Percentiles rank a stretch among this genome's conserved stretches.
Conservation (phyloP, 148 eudicot genomes). For the Cornus controversa region DNA sequence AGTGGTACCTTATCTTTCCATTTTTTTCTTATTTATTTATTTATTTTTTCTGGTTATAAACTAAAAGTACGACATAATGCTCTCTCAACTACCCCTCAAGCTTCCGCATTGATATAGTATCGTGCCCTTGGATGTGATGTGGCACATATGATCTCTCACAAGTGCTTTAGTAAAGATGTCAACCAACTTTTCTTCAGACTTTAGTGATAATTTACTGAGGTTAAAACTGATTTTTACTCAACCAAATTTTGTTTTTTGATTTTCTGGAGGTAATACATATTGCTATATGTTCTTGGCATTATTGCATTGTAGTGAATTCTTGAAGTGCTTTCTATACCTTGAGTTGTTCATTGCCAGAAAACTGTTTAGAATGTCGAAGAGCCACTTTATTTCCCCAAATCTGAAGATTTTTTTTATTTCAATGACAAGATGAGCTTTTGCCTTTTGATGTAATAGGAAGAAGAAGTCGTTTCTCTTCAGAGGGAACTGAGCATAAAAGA, state of each 20-base stretch:
- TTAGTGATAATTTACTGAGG: not conserved
- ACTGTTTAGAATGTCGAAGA: not conserved
- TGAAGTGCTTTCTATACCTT: not conserved
- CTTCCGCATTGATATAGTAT: not conserved
- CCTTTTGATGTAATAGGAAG: constrained; percentile 36
- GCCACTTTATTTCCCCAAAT: not conserved
- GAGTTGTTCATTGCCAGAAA: not conserved
- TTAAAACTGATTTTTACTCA: not conserved
- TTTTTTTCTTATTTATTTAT: not conserved
- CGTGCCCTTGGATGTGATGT: not conserved
- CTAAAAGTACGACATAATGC: no score
- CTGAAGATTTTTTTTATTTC: not conserved
- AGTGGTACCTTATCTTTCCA: not conserved
- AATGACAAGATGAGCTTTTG: constrained; percentile 5
- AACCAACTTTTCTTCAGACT: not conserved
- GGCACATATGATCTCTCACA: not conserved
- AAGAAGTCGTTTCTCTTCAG: constrained; percentile 40
- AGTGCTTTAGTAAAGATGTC: no score
- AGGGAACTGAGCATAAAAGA: constrained; percentile 41
- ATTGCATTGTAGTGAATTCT: not conserved
- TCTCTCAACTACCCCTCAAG: not conserved
- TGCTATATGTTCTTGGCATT: not conserved
- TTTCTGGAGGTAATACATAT: not conserved
- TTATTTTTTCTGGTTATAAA: no score
- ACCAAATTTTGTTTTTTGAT: not conserved